Base-by-base conservation (phyloP, 495 filamentous ascomycete species). In the Aspergillus haitiensis region DNA sequence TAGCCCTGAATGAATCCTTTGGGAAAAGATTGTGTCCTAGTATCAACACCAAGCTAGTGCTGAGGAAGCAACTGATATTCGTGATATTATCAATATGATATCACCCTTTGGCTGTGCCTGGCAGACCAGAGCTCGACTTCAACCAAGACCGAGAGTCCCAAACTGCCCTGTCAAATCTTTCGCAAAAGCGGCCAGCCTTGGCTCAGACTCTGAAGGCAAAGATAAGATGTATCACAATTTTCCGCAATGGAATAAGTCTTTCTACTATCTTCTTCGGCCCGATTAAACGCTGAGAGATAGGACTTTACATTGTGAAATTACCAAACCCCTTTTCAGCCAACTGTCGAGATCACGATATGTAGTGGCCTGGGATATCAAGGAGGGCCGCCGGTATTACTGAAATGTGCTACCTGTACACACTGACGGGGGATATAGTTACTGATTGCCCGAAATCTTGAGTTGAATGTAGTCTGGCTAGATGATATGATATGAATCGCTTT, bases 141-240 rank as follows among this genome's bases (percentile, higher is more conserved):
- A 62, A 57, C 31, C 15, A 53, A 46, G 35, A 57, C 60, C 35
- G 52, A 16, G 34, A 46, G 34, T 57, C 45, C 10, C n/a, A 57
- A 27, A 57, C 47, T 42, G 60, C 58, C 11, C 58, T 61, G 7
- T 15, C 8, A 49, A 55, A 61, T 48, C 31, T 61, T 37, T 16
- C 58, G 34, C 46, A 62, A 46, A 58, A 62, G 54, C 49, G 60
- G 34, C 53, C 54, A 33, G 54, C n/a, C 40, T 58, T 62, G 46
- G 54, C 54, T 7, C 42, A 5, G 42, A 7, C 7, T 7, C 37
- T 61, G n/a, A 61, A 49, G 44, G 51, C 42, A 56, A 61, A 50
- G 58, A 56, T 61, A 18, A 61, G 49, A 56, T 61, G 39, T 33
- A 18, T 6, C 16, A 49, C 39, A 39, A 39, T 56, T 55, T 53